A percentile compares a stretch with the other conserved stretches of the same genome.
These are phyloP conservation scores for Thuja plicata DNA, from an alignment of 83 land plant genomes.

Conservation along the genomic window DNA sequence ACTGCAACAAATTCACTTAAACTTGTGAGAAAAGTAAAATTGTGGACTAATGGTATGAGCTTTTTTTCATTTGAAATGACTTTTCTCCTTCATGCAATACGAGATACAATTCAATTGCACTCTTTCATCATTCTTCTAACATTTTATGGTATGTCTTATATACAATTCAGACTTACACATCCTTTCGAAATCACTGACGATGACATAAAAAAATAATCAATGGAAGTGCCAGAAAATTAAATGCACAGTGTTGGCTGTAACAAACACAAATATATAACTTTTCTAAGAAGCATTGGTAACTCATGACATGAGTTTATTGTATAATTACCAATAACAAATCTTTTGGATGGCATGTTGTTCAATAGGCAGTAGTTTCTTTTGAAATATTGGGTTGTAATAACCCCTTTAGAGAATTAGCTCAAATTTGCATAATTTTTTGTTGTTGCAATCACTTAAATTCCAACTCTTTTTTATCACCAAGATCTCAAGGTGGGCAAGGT, in stretches of 20 bases:
- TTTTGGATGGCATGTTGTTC: neutral
- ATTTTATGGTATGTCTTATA: neutral
- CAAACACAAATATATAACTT: neutral
- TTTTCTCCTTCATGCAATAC: neutral
- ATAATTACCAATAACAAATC: neutral
- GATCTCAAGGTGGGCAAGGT: too few species aligned
- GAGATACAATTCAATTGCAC: neutral
- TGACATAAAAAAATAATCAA: neutral
- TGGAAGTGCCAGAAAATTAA: neutral
- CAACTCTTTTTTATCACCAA: too few species aligned
- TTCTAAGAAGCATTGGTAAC: neutral
- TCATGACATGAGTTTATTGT: neutral
- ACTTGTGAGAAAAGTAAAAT: neutral
- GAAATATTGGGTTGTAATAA: too few species aligned
- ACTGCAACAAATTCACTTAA: slow-evolving; percentile 20
- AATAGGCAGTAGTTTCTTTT: too few species aligned
- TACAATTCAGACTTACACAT: neutral
- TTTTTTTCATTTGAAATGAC: neutral
- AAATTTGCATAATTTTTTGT: too few species aligned
- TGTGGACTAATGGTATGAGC: neutral
- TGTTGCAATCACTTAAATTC: too few species aligned
- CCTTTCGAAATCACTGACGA: neutral
- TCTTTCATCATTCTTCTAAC: neutral
- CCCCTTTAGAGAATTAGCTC: too few species aligned
- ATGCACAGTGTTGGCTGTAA: neutral